Evolutionary conservation across 345 rosid genomes (phyloP).

Genomic region (Populus davidiana): DNA sequence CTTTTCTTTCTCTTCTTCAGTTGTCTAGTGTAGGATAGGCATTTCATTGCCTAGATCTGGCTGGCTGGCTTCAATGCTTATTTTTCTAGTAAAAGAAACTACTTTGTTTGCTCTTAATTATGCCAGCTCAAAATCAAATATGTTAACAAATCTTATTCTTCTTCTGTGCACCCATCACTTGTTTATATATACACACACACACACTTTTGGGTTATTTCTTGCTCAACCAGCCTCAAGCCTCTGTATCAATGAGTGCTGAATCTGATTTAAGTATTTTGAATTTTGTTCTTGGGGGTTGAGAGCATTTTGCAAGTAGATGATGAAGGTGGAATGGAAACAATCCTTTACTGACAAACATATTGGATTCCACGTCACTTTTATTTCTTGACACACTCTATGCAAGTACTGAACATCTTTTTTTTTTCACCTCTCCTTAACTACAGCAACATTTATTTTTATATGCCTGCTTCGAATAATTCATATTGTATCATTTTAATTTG

Average conservation of each 20-base stretch:
- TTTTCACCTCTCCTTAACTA: too few species aligned
- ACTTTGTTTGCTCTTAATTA: not conserved
- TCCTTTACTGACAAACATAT: too few species aligned
- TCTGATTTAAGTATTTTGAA: not conserved
- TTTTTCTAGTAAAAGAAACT: not conserved
- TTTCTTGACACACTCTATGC: not conserved
- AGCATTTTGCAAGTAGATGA: not conserved
- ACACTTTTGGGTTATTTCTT: not conserved
- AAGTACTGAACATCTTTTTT: not conserved
- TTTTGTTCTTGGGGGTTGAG: not conserved
- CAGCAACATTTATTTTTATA: too few species aligned
- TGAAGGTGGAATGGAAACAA: not conserved
- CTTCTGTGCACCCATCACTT: not conserved
- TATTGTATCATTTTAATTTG: not conserved
- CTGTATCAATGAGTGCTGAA: not conserved
- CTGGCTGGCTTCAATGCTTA: conserved; percentile 4
- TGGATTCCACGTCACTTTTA: not conserved
- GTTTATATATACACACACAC: too few species aligned
- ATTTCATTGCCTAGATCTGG: conserved; percentile 8
- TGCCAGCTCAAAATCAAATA: not conserved
- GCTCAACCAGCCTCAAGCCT: not conserved
- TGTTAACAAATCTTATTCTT: not conserved
- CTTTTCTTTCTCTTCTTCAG: not conserved
- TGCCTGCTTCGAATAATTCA: not conserved
- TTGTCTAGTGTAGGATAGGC: not conserved